Base-by-base conservation (phyloP, 768 basidiomycete genomes). In the Hygrocybe punicea region DNA sequence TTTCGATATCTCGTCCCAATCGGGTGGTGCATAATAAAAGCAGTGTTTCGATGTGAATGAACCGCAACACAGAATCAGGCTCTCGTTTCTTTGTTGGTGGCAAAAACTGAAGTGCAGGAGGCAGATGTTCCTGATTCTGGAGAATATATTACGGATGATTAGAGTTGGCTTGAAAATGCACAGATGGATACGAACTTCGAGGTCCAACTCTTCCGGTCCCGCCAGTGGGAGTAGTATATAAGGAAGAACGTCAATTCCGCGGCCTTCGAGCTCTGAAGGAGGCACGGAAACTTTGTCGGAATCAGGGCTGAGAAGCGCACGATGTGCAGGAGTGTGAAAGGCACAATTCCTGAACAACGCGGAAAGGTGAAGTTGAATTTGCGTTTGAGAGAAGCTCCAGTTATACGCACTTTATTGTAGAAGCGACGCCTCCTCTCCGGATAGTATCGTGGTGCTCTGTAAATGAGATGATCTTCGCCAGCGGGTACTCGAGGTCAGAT, bases 131-230 rank as follows among this genome's bases (percentile, higher is more conserved):
- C 76, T 93, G 89, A 40, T 92, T 91, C 89, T 96, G 65, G 35
- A 40, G 17, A 25, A 29, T 48, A 44, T 14, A 44, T 34, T 29
- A 57, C 7, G 21, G 47, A 25, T 23, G 10, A 40, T 47, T 33
- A 34, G 24, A 37, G 33, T 34, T 21, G 23, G 35, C 37, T 35
- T 29, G 33, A 44, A 33, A 34, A 24, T 2, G n/a, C 10, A 35
- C 39, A 14, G 46, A 21, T 5, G 17, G 45, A 47, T 19, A 54
- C 77, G 53, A 62, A 91, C 92, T 59, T 98, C 95, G 1, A 96
- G 78, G 56, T 97, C 94, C 58, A 91, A 86, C 71, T 98, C 97
- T 71, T 98, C 97, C 1, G 93, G 89, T 6, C 96, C 95, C 40
- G 96, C 93, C 2, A 99, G 77, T 0, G 97, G 96, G 1, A 95